Conservation (phyloP, 2,329 filamentous ascomycete species). For the Akanthomyces uredinophilus region DNA sequence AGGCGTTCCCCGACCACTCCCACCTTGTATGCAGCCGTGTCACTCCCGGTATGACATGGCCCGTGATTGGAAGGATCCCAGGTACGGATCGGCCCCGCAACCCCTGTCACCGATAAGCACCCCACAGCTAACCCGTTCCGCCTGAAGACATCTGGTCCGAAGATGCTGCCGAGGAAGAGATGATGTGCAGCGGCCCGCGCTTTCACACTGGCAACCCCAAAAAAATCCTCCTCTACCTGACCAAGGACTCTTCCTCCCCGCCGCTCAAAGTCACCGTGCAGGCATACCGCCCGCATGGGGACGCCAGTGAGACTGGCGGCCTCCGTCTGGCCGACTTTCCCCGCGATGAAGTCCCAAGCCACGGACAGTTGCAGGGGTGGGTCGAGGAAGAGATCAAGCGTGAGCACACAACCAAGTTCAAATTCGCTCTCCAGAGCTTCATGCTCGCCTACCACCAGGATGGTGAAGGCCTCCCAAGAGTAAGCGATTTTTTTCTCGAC, state of each 20-base stretch:
- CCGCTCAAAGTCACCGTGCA: constrained; percentile 35
- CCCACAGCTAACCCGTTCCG: constrained; percentile 7
- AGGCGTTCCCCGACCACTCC: constrained; percentile 36
- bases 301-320: constrained; percentile 24
- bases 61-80: constrained; percentile 33
- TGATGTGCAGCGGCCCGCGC: constrained; percentile 29
- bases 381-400: constrained; percentile 33
- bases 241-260: constrained; percentile 32
- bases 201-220: constrained; percentile 33
- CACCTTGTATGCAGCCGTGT: constrained; percentile 36
- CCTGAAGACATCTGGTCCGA: constrained; percentile 34
- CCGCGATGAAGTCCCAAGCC: constrained; percentile 32
- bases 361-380: constrained; percentile 32
- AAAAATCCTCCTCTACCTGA: constrained; percentile 33
- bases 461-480: constrained; percentile 34
- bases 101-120: constrained; percentile 6
- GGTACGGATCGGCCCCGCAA: constrained; percentile 27
- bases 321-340: constrained; percentile 33
- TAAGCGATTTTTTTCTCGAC: constrained; percentile 21
- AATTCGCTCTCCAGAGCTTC: constrained; percentile 32
- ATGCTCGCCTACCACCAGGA: constrained; percentile 32
- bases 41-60: constrained; percentile 33
- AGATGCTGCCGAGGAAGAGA: constrained; percentile 30
- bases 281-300: constrained; percentile 31
- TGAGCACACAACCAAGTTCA: constrained; percentile 30